Evolutionary conservation across 371 early-diverging fungal genomes (phyloP).

Genomic region (Rhizopus sp.): DNA sequence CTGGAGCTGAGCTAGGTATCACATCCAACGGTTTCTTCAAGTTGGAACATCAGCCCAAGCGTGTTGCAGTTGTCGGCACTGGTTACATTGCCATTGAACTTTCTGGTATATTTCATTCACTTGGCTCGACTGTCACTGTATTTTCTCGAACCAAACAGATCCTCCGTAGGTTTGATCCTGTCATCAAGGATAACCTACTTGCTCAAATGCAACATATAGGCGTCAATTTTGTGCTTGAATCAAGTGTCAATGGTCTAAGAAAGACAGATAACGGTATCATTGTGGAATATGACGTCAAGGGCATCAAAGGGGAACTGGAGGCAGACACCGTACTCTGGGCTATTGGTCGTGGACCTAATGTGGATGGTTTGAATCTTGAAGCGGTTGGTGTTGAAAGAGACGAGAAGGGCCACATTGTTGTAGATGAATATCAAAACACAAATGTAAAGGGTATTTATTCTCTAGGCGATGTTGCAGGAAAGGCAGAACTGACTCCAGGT

Average conservation of each 20-base stretch:
- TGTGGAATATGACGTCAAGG: constrained; percentile 48
- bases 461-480: constrained; percentile 94
- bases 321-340: constrained; percentile 83
- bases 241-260: constrained; percentile 52
- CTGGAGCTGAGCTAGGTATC: constrained; percentile 90
- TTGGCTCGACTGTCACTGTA: constrained; percentile 86
- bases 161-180: constrained; percentile 87
- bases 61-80: constrained; percentile 88
- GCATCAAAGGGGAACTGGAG: constrained; percentile 40
- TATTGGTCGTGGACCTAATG: constrained; percentile 85
- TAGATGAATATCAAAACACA: constrained; percentile 91
- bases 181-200: constrained; percentile 83
- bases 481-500: constrained; percentile 91
- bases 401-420: constrained; percentile 69
- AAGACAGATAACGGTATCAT: constrained; percentile 38
- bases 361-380: constrained; percentile 69
- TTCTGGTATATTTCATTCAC: constrained; percentile 90
- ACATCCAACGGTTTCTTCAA: constrained; percentile 98
- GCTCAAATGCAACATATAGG: constrained; percentile 77
- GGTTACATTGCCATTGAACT: constrained; percentile 97
- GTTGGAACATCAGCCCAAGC: constrained; percentile 87
- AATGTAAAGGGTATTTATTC: constrained; percentile 72
- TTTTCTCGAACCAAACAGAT: constrained; percentile 86
- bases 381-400: constrained; percentile 67
- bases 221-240: constrained; percentile 73